A percentile compares a stretch with the other conserved stretches of the same genome.
These are phyloP conservation scores for Xylaria castorea DNA, from an alignment of 495 filamentous ascomycete genomes.

Conservation along the genomic window DNA sequence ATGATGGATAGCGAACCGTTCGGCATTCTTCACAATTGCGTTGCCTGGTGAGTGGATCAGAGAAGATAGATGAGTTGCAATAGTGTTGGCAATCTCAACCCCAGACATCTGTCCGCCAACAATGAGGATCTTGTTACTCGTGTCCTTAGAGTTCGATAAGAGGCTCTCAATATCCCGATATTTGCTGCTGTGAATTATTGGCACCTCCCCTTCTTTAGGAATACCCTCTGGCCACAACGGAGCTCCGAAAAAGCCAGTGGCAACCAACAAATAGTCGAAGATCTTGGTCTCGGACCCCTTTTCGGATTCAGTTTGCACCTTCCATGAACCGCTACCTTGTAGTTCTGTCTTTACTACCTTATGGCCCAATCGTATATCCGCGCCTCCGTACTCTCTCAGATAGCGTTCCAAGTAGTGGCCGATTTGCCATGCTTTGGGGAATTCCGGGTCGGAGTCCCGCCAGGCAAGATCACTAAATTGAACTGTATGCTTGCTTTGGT, in stretches of 20 bases:
- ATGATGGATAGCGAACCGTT: slow-evolving; percentile 66
- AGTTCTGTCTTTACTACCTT: slow-evolving; percentile 59
- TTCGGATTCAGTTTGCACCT: slow-evolving; percentile 53
- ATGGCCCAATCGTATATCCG: slow-evolving; percentile 57
- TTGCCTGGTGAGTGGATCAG: slow-evolving; percentile 52
- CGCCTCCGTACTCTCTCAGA: slow-evolving; percentile 57
- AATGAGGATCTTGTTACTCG: slow-evolving; percentile 70
- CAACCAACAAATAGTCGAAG: slow-evolving; percentile 78
- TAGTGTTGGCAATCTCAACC: slow-evolving; percentile 73
- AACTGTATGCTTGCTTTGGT: slow-evolving; percentile 79
- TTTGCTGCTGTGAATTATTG: slow-evolving; percentile 67
- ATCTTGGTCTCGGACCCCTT: slow-evolving; percentile 41
- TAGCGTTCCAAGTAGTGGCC: slow-evolving; percentile 75
- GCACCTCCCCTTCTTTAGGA: slow-evolving; percentile 40
- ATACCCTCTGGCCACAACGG: slow-evolving; percentile 61
- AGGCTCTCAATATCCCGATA: slow-evolving; percentile 52
- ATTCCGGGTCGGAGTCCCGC: slow-evolving; percentile 60
- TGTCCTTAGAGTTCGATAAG: slow-evolving; percentile 35
- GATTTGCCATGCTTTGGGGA: slow-evolving; percentile 79
- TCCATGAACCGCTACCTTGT: slow-evolving; percentile 56
- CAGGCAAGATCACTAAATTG: slow-evolving; percentile 82
- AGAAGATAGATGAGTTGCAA: slow-evolving; percentile 74
- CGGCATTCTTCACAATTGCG: slow-evolving; percentile 40
- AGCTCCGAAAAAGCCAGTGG: slow-evolving; percentile 77
- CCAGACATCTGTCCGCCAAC: slow-evolving; percentile 87